These are phyloP conservation scores for Coemansia javaensis DNA, from an alignment of 192 early-diverging fungal species.

Conservation along the genomic window DNA sequence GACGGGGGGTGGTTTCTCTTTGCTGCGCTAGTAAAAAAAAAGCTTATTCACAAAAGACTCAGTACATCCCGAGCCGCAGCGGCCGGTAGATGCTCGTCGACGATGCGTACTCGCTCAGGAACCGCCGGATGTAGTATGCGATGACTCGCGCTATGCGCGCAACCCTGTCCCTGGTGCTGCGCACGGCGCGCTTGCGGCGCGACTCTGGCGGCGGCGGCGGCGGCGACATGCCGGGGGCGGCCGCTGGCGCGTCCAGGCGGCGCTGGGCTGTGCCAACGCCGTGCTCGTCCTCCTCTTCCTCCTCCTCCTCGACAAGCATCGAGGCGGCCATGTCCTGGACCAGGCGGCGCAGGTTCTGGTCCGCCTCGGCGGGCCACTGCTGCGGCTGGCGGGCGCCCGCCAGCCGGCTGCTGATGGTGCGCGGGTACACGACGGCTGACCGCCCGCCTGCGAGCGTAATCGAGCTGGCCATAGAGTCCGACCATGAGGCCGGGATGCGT, in stretches of 20 bases:
- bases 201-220: neutral
- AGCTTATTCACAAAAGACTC: neutral
- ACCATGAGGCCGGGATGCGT: slow-evolving; percentile 31
- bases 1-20: too few species aligned
- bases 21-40: slow-evolving; percentile 2
- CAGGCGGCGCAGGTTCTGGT: slow-evolving; percentile 18
- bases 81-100: slow-evolving; percentile 13
- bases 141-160: slow-evolving; percentile 14
- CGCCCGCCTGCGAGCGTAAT: slow-evolving; percentile 29
- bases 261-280: neutral
- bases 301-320: slow-evolving; percentile 16
- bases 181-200: slow-evolving; percentile 9
- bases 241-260: neutral
- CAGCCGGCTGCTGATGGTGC: slow-evolving; percentile 7
- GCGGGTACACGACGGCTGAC: neutral
- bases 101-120: slow-evolving; percentile 13
- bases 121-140: slow-evolving; percentile 13
- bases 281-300: neutral
- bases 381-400: neutral
- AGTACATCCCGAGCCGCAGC: slow-evolving; percentile 19
- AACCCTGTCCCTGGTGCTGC: slow-evolving; percentile 5
- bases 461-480: slow-evolving; percentile 48
- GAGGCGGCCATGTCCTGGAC: slow-evolving; percentile 30
- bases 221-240: neutral
- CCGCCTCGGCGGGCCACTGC: neutral